Percentiles rank a stretch among this genome's conserved stretches.
These are phyloP conservation scores for Erysiphe neolycopersici DNA, from an alignment of 2,329 filamentous ascomycete genomes.

Conservation along the genomic window DNA sequence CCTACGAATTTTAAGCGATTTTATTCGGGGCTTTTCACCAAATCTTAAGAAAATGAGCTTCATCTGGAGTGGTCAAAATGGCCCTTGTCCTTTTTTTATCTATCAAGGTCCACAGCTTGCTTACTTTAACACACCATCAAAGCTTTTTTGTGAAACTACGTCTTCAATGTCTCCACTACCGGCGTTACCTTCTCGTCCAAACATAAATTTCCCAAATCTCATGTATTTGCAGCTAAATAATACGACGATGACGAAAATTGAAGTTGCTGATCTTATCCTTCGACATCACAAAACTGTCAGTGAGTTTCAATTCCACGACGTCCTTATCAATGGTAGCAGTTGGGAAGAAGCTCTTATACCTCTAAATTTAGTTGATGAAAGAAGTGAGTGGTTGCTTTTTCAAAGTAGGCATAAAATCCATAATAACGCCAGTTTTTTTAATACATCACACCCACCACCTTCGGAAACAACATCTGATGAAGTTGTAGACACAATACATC, in stretches of 20 bases:
- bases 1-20: conserved; percentile 57
- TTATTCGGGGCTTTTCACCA: conserved; percentile 41
- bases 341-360: conserved; percentile 69
- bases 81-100: conserved; percentile 49
- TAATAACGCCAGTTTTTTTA: no score
- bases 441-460: no score
- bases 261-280: conserved; percentile 42
- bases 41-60: conserved; percentile 46
- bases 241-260: conserved; percentile 38
- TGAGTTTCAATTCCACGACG: conserved; percentile 59
- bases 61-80: conserved; percentile 46
- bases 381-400: conserved; percentile 16
- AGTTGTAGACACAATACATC: no score
- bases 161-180: no score
- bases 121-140: conserved; percentile 3
- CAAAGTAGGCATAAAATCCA: conserved; percentile 10
- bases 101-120: conserved; percentile 36
- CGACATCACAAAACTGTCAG: conserved; percentile 39
- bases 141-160: no score
- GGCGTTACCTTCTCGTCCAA: no score
- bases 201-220: no score
- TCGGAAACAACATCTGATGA: no score
- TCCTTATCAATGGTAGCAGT: conserved; percentile 35
- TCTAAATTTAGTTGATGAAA: conserved; percentile 22
- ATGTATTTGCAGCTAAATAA: conserved; percentile 18